Evolutionary conservation across 257 asterid species (phyloP), one percentile per base, ranked within the genome.

Genomic region (Solanum sejunctum): DNA sequence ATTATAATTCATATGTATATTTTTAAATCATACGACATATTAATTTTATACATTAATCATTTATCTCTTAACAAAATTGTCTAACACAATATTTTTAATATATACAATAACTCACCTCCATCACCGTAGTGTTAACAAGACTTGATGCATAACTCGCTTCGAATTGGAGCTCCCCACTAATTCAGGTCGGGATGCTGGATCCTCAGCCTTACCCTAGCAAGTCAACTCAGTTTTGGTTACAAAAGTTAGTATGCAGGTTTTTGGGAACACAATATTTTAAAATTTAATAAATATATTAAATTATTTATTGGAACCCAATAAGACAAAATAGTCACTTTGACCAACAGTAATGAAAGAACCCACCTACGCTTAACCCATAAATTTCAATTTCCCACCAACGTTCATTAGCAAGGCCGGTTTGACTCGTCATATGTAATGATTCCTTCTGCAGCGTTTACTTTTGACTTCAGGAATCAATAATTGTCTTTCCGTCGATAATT

Each of bases 21-120:
- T 58, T 32, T 20, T 0, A 58, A 58, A 8, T 0, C 7, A 20
- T 1, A 20, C 0, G 0, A 1, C 2, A 20, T 57, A 9, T 58
- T 58, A 58, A 20, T 58, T 58, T 9, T 58, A 58, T 57, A 57
- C 1, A 57, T 20, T 2, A 57, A 20, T 57, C 9, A 58, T 7
- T 58, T 58, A 58, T 0, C 7, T 58, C 12, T 0, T 57, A 8
- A 20, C 32, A 28, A 28, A 28, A 28, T 3, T 28, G 32, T 28
- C 3, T 26, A 57, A 20, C 13, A 0, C 9, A 12, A 0, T 58
- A 58, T 58, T 20, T 58, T 9, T 58, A 58, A 20, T 20, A 58
- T 3, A 8, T 9, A 12, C 3, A 58, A 58, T 58, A 20, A 58
- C 7, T 8, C 64, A 58, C 13, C 9, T 57, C 26, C n/a, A 57